Base-by-base conservation (phyloP, 2,329 filamentous ascomycete species). In the Domatiomyces globalis region DNA sequence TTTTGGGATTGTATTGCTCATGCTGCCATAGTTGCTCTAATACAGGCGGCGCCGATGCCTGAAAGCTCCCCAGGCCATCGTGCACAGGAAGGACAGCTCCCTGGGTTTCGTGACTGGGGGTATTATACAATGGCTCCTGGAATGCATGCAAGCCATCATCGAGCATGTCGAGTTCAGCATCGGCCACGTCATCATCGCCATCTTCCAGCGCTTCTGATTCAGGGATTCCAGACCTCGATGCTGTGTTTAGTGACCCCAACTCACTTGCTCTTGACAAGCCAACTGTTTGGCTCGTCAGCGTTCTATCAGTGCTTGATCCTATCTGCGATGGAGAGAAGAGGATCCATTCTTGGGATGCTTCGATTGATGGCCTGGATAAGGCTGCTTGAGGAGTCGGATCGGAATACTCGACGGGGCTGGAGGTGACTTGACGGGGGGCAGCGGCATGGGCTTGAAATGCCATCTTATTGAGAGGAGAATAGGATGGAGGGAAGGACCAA, bases 131-230 rank as follows among this genome's bases (percentile, higher is more conserved):
- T 65, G 71, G 73, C 45, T 87, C 81, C 49, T 87, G 80, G 63
- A 95, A 95, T 44, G 88, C 89, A 57, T 89, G 84, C 1, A 96
- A 74, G 50, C 94, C 89, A 63, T 90, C 89, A 65, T 96, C 90
- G 43, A 96, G 75, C 64, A 88, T 95, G 66, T 98, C 92, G 45
- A 96, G 74, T 65, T 96, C 90, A 55, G 87, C 84, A 27, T 86
- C 84, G 25, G 70, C 66, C 51, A 69, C 69, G 1, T 67, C 67
- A 6, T 72, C 72, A 2, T 67, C 67, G 5, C 72, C 72, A 4
- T 76, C 72, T 52, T 75, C 72, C 42, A 74, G 69, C 19, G 67
- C 56, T 53, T 67, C 58, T 46, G 73, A 71, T 43, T 70, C 70
- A 51, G 76, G 72, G 17, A 67, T 69, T 46, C 72, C 73, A 22